Conservation (phyloP, 2,329 filamentous ascomycete genomes). For the Aureobasidium vineae region DNA sequence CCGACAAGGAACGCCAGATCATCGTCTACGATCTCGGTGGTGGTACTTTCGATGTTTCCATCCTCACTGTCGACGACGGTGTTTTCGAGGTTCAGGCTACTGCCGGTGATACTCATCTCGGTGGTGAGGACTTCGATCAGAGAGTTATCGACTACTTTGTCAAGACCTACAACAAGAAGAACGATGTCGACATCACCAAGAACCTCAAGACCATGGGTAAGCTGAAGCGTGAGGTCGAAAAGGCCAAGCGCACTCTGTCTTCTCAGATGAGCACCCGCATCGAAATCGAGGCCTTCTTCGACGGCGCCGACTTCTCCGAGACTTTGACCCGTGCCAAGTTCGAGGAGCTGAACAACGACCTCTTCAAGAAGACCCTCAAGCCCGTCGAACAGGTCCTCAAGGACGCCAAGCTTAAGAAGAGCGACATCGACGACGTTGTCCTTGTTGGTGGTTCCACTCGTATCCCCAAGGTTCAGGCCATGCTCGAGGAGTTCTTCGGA, state of each 20-base stretch:
- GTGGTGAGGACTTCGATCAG: constrained; percentile 99
- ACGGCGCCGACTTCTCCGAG: constrained; percentile 97
- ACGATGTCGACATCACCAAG: constrained; percentile 87
- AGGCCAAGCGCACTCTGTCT: constrained; percentile 92
- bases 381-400: constrained; percentile 98
- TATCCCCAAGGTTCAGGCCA: constrained; percentile 94
- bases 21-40: constrained; percentile 92
- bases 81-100: constrained; percentile 94
- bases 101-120: constrained; percentile 93
- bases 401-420: constrained; percentile 97
- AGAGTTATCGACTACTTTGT: constrained; percentile 93
- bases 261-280: constrained; percentile 46
- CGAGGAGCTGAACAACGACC: constrained; percentile 97
- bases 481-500: constrained; percentile 96
- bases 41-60: constrained; percentile 92
- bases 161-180: constrained; percentile 99
- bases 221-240: constrained; percentile 98
- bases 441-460: constrained; percentile 97
- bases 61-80: constrained; percentile 68
- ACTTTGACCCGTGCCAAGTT: constrained; percentile 98
- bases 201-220: constrained; percentile 98
- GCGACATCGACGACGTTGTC: constrained; percentile 92
- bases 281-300: constrained; percentile 95
- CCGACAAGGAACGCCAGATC: constrained; percentile 77
- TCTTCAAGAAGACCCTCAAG: constrained; percentile 99